These are phyloP conservation scores for Stenocarpella maydis DNA, from an alignment of 2,329 filamentous ascomycete genomes.

Conservation along the genomic window DNA sequence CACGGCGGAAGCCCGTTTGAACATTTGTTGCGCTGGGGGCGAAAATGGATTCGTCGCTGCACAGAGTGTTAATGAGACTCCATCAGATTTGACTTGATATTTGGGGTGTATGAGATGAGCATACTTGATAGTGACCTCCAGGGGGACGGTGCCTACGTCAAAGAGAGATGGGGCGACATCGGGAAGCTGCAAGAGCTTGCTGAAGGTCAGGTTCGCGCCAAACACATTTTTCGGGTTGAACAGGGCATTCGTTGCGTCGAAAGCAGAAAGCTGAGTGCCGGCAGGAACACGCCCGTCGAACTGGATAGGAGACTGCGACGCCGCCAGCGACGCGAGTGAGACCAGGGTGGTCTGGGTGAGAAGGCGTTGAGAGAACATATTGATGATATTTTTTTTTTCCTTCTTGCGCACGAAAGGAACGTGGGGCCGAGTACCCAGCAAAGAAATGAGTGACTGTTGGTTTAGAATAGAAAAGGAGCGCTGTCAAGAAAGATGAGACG, in stretches of 20 bases:
- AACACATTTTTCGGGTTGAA: slow-evolving; percentile 63
- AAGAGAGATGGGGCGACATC: slow-evolving; percentile 52
- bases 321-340: slow-evolving; percentile 32
- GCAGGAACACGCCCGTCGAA: slow-evolving; percentile 57
- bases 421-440: slow-evolving; percentile 25
- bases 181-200: slow-evolving; percentile 58
- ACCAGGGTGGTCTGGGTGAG: slow-evolving; percentile 12
- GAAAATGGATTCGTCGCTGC: slow-evolving; percentile 65
- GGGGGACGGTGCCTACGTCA: slow-evolving; percentile 52
- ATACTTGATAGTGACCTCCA: slow-evolving; percentile 62
- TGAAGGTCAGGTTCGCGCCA: slow-evolving; percentile 61
- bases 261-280: slow-evolving; percentile 48
- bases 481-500: slow-evolving; percentile 7
- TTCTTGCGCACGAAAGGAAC: slow-evolving; percentile 26
- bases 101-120: slow-evolving; percentile 28
- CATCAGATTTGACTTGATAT: neutral
- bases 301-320: slow-evolving; percentile 42
- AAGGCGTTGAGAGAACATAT: slow-evolving; percentile 25
- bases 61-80: neutral
- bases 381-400: neutral
- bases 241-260: slow-evolving; percentile 51
- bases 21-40: slow-evolving; percentile 54
- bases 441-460: slow-evolving; percentile 5
- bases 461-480: slow-evolving; percentile 10
- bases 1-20: slow-evolving; percentile 68